Evolutionary conservation across 768 basidiomycete species (phyloP).

Genomic region (Rhodotorula paludigena): DNA sequence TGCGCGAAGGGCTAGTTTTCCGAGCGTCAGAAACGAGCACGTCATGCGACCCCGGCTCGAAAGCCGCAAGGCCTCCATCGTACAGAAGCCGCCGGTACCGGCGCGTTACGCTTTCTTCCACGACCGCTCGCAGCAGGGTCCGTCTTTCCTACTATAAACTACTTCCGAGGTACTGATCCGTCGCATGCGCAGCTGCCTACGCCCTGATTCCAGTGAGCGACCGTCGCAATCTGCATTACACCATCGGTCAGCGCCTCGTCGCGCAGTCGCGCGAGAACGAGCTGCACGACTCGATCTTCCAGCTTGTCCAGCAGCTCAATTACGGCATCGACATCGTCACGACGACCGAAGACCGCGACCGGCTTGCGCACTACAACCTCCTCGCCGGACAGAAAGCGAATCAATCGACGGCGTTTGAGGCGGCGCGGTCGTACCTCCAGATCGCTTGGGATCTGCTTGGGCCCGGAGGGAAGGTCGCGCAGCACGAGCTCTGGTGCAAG

Average conservation of each 20-base stretch:
- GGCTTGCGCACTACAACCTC: conserved; percentile 25
- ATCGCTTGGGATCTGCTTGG: conserved; percentile 32
- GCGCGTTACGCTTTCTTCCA: conserved; percentile 33
- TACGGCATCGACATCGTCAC: conserved; percentile 24
- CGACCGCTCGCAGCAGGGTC: conserved; percentile 36
- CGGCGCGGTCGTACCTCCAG: conserved; percentile 17
- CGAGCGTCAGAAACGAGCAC: no score
- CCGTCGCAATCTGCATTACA: conserved; percentile 19
- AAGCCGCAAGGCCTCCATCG: not conserved
- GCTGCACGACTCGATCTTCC: conserved; percentile 26
- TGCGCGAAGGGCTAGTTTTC: not conserved
- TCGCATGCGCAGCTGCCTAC: conserved; percentile 15
- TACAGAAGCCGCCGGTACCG: conserved; percentile 6
- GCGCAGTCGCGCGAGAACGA: not conserved
- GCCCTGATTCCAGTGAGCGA: conserved; percentile 14
- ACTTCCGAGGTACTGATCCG: not conserved
- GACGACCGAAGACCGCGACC: conserved; percentile 19
- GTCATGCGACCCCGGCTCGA: not conserved
- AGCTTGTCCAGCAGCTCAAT: conserved; percentile 37
- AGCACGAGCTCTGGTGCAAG: conserved; percentile 24
- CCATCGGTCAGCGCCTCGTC: conserved; percentile 27
- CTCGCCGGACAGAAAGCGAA: conserved; percentile 25
- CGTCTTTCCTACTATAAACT: not conserved
- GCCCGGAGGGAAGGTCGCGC: not conserved
- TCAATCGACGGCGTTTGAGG: conserved; percentile 32